Conservation (phyloP, 2,329 filamentous ascomycete species). For the Aaosphaeria arxii region DNA sequence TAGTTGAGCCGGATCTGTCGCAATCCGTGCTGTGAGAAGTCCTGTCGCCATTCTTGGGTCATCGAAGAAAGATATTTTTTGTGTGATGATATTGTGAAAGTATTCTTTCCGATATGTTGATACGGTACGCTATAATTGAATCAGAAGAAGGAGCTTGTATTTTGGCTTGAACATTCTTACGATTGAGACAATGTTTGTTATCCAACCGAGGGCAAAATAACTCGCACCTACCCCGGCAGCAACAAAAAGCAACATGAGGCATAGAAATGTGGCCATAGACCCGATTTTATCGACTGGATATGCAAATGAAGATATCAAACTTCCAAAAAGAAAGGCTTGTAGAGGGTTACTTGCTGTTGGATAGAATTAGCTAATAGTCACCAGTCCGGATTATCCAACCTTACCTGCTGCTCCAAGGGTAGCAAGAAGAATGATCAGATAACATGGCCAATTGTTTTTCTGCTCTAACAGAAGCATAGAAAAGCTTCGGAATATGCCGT, state of each 20-base stretch:
- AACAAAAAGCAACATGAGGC: constrained; percentile 50
- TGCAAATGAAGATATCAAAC: constrained; percentile 3
- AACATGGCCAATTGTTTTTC: constrained; percentile 11
- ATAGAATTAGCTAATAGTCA: not conserved
- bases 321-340: constrained; percentile 3
- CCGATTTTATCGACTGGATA: constrained; percentile 3
- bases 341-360: constrained; percentile 1
- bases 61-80: constrained; percentile 58
- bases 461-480: constrained; percentile 15
- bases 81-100: constrained; percentile 54
- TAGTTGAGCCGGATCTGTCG: constrained; percentile 55
- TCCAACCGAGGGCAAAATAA: constrained; percentile 43
- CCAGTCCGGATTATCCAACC: not conserved
- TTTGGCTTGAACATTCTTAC: constrained; percentile 35
- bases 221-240: constrained; percentile 40
- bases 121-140: constrained; percentile 2
- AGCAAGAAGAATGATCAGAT: constrained; percentile 13
- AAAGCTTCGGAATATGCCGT: constrained; percentile 3
- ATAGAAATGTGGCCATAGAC: constrained; percentile 1
- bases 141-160: constrained; percentile 17
- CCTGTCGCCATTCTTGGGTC: constrained; percentile 56
- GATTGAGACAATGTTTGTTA: constrained; percentile 40
- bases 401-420: constrained; percentile 19
- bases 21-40: constrained; percentile 54
- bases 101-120: constrained; percentile 52